These are phyloP conservation scores for Raffaelea deltoideospora DNA, from an alignment of 2,329 filamentous ascomycete species.

Conservation along the genomic window DNA sequence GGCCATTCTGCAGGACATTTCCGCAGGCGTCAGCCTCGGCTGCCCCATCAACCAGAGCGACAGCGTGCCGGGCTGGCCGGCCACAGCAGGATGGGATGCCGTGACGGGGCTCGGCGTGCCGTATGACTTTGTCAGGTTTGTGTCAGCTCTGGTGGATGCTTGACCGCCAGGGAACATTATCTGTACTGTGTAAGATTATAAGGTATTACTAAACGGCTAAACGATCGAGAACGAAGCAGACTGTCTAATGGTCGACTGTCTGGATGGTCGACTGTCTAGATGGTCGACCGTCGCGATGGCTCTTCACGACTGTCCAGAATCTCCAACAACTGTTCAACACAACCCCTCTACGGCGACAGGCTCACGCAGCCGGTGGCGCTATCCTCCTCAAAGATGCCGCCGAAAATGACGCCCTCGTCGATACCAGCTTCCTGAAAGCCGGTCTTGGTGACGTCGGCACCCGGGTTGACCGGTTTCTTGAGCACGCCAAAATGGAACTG, in stretches of 20 bases:
- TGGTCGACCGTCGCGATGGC: too few species aligned
- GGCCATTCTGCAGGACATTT: constrained; percentile 26
- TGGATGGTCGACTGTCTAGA: too few species aligned
- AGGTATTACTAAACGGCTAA: too few species aligned
- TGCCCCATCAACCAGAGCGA: constrained; percentile 21
- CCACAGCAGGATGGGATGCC: constrained; percentile 28
- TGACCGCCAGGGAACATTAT: too few species aligned
- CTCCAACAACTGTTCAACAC: too few species aligned
- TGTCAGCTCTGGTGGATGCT: constrained; percentile 1
- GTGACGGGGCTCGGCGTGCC: constrained; percentile 35
- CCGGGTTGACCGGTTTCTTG: constrained; percentile 39
- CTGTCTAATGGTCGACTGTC: too few species aligned
- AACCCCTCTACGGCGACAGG: constrained; percentile 12
- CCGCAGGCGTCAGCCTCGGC: constrained; percentile 21
- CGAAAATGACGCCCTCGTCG: constrained; percentile 36
- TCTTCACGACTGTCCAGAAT: too few species aligned
- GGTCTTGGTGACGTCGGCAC: constrained; percentile 27
- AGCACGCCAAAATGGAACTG: constrained; percentile 48
- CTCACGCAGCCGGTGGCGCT: constrained; percentile 24
- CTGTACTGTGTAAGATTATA: too few species aligned
- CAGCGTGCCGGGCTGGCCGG: constrained; percentile 26
- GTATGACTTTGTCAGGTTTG: constrained; percentile 22
- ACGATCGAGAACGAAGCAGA: too few species aligned
- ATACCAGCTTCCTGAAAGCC: constrained; percentile 32
- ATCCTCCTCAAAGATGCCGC: constrained; percentile 37